phyloP scores from a whole-genome alignment of 176 grass and related monocot genomes.

The Hyparrhenia diplandra region DNA sequence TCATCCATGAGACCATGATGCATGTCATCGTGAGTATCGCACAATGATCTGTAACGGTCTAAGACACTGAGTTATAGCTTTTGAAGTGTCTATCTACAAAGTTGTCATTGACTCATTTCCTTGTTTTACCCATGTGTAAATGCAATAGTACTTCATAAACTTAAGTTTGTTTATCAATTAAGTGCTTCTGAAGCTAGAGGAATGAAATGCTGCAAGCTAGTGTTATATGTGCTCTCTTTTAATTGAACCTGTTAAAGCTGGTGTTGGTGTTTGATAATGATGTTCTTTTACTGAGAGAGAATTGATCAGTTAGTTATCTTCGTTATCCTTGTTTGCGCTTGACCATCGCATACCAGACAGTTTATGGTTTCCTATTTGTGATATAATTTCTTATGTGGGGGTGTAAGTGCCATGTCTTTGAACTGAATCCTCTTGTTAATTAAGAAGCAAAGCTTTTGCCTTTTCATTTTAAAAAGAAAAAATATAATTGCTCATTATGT shows the following conservation, averaged over 20 bases:
- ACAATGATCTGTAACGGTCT: not conserved
- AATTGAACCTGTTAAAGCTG: not conserved
- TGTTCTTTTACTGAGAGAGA: not conserved
- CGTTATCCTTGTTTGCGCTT: not conserved
- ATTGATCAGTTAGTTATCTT: not conserved
- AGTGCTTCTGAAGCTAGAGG: not conserved
- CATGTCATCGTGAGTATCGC: not conserved
- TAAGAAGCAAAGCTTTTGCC: not conserved
- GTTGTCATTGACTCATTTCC: not conserved
- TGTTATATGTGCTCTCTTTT: not conserved
- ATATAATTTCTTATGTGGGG: not conserved
- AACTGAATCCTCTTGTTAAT: not conserved
- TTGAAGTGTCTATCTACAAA: not conserved
- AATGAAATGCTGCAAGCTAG: not conserved
- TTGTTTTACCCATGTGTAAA: not conserved
- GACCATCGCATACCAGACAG: not conserved
- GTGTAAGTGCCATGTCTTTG: not conserved
- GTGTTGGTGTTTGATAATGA: not conserved
- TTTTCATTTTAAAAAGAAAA: not conserved
- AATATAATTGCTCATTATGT: not conserved
- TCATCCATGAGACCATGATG: not conserved
- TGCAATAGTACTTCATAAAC: not conserved
- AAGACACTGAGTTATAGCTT: not conserved
- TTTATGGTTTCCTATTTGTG: not conserved
- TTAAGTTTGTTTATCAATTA: not conserved